These are phyloP conservation scores for Dactylellina parvicollis DNA, from an alignment of 2,329 filamentous ascomycete species.

Conservation along the genomic window DNA sequence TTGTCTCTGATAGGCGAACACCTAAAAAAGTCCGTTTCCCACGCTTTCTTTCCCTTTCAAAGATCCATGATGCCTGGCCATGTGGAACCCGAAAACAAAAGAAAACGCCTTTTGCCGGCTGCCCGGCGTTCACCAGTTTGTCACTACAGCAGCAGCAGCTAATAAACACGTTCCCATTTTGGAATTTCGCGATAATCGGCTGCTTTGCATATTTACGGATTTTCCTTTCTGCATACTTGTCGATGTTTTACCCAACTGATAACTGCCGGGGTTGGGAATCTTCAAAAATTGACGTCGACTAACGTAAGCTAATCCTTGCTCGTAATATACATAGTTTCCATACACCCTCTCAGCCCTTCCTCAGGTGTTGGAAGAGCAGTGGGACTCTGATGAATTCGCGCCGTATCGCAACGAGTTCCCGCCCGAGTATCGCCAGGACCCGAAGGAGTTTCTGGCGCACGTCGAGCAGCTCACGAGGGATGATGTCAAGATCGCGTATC, in stretches of 20 bases:
- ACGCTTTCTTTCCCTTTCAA: constrained; percentile 1
- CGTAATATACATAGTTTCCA: constrained; percentile 71
- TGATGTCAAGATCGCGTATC: constrained; percentile 79
- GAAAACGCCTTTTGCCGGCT: constrained; percentile 16
- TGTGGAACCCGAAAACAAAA: constrained; percentile 44
- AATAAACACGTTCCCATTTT: too few species aligned
- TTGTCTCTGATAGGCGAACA: constrained; percentile 52
- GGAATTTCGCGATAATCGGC: too few species aligned
- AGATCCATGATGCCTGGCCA: constrained; percentile 41
- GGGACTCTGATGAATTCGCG: constrained; percentile 73
- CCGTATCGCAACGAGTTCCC: constrained; percentile 78
- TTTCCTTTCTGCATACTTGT: background rate
- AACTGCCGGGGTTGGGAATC: constrained; percentile 34
- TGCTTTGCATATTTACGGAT: too few species aligned
- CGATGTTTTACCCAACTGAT: background rate
- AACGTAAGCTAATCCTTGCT: constrained; percentile 54
- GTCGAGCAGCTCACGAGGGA: constrained; percentile 75
- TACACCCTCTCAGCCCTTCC: constrained; percentile 77
- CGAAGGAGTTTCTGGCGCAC: constrained; percentile 71
- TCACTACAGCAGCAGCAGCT: too few species aligned
- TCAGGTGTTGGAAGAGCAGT: constrained; percentile 71
- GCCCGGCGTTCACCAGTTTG: constrained; percentile 1
- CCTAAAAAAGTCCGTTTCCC: constrained; percentile 4
- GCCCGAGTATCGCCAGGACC: constrained; percentile 69
- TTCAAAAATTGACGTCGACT: background rate